Evolutionary conservation across 2,329 filamentous ascomycete species (phyloP), one percentile per base, ranked within the genome.

Genomic region (Byssochlamys sp.): DNA sequence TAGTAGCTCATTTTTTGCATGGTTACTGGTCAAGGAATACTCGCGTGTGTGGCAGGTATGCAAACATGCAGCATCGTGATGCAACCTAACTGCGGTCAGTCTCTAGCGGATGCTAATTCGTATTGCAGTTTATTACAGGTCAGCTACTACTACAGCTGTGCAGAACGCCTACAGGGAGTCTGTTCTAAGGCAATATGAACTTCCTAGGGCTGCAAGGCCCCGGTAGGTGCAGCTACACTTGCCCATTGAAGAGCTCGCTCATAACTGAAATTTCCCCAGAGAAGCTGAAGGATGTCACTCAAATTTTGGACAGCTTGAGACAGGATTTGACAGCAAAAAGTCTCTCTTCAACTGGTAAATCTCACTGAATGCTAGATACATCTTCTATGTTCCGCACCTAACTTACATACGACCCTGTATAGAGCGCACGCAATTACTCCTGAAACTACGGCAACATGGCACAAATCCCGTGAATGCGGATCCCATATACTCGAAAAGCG

Each of bases 401-500:
- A 51, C 49, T 28, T 45, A 35, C 45, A 29, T 12, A 39, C 39
- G 12, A 53, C 14, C 24, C 26, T 19, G 51, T 33, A 55, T 58
- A 75, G 73, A 73, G 58, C 68, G 68, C n/a, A 66, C 70, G 6
- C 67, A 76, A 29, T 69, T 74, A 14, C 75, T 86, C 24, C 73
- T 79, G 55, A 73, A 90, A 64, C 78, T 96, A 53, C 96, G 96
- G 73, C 78, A 91, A 31, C 83, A 89, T 66, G 88, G 91, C 5
- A 85, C 91, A 59, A 85, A 87, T 65, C 83, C 86, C 6, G 77
- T 76, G 29, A 80, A 89, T 72, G 85, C 91, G 28, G 87, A 87
- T 58, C 87, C 90, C 1, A 92, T 97, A 58, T 96, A 94, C 73
- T 87, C 88, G n/a, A 81, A 83, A 71, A 78, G 87, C 73, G 90